Base-by-base conservation (phyloP, 2,329 filamentous ascomycete genomes). In the Mycosphaerelloides madeirae region DNA sequence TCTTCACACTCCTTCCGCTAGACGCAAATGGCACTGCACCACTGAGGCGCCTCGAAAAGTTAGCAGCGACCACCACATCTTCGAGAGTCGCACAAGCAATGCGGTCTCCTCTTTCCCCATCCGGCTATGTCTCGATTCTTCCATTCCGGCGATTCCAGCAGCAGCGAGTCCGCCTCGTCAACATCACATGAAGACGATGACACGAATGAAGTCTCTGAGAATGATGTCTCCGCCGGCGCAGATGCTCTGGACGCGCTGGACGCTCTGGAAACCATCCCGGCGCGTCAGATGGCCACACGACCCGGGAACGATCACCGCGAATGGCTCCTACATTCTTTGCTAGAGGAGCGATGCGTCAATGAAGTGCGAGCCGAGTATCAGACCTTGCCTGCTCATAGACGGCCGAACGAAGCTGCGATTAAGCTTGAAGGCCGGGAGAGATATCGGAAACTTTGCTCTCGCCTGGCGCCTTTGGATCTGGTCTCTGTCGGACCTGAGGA, bases 301-400 rank as follows among this genome's bases (percentile, higher is more conserved):
- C 44, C 34, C 14, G 32, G 28, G 9, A 31, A 37, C 3, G 29
- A 31, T 8, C 8, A 15, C 8, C 50, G 56, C 28, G 65, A 72
- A 42, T 52, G 70, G 12, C 49, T 73, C 9, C 50, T 75, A 4
- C 70, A 73, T 52, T 65, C 71, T 2, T 49, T 75, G 16, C 58
- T 75, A 1, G 71, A 74, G 54, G 66, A 72, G 34, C 65, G 67
- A 41, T 68, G 68, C 29, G 50, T 68, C 8, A 59, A 58, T 20
- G 61, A 71, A 38, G 67, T 68, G 9, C 43, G 43, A 13, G 34
- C 18, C 2, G 20, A 29, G 4, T 8, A 20, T 29, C 38, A 29
- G 59, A 68, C 29, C 55, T 64, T 25, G 9, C 22, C 22, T 25
- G 9, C 9, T 25, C 5, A 25, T 9, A 25, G 22, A 25, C 22